These are phyloP conservation scores for Paraurostyla sp. DNA, from an alignment of 73 alveolate species.

Conservation along the genomic window DNA sequence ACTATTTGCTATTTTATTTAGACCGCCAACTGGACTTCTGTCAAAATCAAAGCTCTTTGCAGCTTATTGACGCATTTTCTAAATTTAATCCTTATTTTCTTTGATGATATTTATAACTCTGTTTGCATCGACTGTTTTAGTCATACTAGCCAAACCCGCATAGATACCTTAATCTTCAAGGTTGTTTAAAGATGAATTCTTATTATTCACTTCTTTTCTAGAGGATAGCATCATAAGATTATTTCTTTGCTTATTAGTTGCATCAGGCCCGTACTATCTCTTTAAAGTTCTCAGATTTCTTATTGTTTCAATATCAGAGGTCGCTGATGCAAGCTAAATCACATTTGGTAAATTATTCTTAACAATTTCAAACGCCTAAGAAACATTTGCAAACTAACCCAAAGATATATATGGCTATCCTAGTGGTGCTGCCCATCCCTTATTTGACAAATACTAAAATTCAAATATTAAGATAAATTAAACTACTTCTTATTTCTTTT, in stretches of 20 bases:
- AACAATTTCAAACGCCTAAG: conserved; percentile 7
- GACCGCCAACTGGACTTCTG: too few species aligned
- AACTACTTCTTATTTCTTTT: neutral
- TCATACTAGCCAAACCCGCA: conserved; percentile 2
- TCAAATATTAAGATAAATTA: neutral
- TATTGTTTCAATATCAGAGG: conserved; percentile 4
- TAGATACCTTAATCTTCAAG: neutral
- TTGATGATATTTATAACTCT: conserved; percentile 30
- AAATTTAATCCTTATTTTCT: conserved; percentile 19
- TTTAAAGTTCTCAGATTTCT: conserved; percentile 31
- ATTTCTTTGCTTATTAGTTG: neutral
- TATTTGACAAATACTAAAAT: conserved; percentile 5
- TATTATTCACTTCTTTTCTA: neutral
- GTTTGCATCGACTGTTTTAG: conserved; percentile 24
- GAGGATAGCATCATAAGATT: neutral
- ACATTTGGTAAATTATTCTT: neutral
- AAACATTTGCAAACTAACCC: conserved; percentile 31
- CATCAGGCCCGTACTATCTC: neutral
- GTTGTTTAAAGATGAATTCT: neutral
- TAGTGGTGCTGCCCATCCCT: conserved; percentile 29
- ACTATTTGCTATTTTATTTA: too few species aligned
- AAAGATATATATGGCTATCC: conserved; percentile 7
- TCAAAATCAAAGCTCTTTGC: neutral
- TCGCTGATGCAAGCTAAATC: neutral
- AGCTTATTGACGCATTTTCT: too few species aligned